Base-by-base conservation (phyloP, 495 filamentous ascomycete species). In the Xylaria scruposa region DNA sequence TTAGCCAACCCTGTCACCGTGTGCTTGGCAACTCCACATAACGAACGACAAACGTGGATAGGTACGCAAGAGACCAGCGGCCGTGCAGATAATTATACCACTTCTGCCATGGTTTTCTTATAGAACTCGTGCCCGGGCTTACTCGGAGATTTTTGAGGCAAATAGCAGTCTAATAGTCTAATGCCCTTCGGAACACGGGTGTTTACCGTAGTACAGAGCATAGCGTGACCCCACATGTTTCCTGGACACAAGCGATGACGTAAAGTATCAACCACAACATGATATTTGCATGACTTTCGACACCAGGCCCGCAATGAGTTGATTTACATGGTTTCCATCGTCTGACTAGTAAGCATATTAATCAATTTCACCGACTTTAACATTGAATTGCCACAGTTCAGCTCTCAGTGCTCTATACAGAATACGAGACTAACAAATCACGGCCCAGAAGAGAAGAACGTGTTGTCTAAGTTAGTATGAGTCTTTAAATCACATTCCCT, bases 91-190 rank as follows among this genome's bases (percentile, higher is more conserved):
- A 38, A 60, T 21, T 9, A 8, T 31, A 31, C 29, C 1, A 31
- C 29, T 1, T 31, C 29, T 31, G 38, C 31, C 56, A 36, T 38
- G 58, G 12, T 9, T 19, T 17, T 17, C 19, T 13, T 10, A 38
- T 38, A 40, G 31, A 17, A 21, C 2, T 60, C 17, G 17, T 36
- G 8, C 33, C 58, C 31, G 17, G 31, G 6, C 17, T 33, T 33
- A 12, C 58, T 60, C 58, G 58, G 58, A 60, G 58, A 3, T 60
- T 60, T 60, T 60, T 38, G 38, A 13, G 38, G 31, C 17, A 36
- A n/a, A n/a, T 60, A 1, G 2, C 17, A 15, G 53, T 38, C 58
- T 29, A 5, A 10, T n/a, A 15, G 53, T 38, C 58, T 29, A 5
- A 10, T n/a, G 1, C 58, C 8, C 58, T 19, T 60, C 58, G 31